phyloP scores from a whole-genome alignment of 768 basidiomycete species.

The Pilatotrama ljubarskyi region DNA sequence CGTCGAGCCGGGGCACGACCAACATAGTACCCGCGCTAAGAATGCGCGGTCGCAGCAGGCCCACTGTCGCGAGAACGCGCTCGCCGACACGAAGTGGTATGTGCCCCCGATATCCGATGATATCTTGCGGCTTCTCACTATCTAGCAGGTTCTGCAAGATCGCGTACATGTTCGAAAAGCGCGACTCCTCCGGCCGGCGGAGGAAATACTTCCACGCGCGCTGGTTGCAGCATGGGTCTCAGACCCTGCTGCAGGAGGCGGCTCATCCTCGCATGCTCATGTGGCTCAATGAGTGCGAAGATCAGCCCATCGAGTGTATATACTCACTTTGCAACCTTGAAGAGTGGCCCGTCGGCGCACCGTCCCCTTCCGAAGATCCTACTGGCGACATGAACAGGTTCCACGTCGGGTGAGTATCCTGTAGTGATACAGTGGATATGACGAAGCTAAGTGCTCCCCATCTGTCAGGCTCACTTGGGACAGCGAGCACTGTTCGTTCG shows the following conservation, averaged over 20 bases:
- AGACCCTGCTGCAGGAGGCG: slow-evolving; percentile 65
- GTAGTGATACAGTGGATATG: neutral
- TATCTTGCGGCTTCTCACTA: neutral
- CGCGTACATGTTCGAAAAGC: slow-evolving; percentile 56
- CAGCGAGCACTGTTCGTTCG: slow-evolving; percentile 46
- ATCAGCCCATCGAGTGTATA: slow-evolving; percentile 55
- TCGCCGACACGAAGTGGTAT: slow-evolving; percentile 64
- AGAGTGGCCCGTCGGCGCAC: slow-evolving; percentile 41
- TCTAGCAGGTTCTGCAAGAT: slow-evolving; percentile 67
- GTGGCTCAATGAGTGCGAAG: slow-evolving; percentile 55
- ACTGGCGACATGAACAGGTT: slow-evolving; percentile 47
- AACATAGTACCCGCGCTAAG: slow-evolving; percentile 40
- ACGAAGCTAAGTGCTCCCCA: neutral
- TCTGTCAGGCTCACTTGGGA: slow-evolving; percentile 51
- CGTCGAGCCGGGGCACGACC: slow-evolving; percentile 58
- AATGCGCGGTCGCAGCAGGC: slow-evolving; percentile 42
- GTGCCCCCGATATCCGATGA: slow-evolving; percentile 24
- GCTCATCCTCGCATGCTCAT: slow-evolving; percentile 64
- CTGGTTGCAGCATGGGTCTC: slow-evolving; percentile 68
- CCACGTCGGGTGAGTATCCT: slow-evolving; percentile 50
- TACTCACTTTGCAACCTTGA: slow-evolving; percentile 56
- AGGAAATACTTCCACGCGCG: slow-evolving; percentile 66
- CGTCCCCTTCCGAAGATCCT: slow-evolving; percentile 49
- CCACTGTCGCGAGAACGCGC: slow-evolving; percentile 48
- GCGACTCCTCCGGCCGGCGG: neutral